phyloP scores from a whole-genome alignment of 306 rosid species.

The Trichosanthes cucumerina region DNA sequence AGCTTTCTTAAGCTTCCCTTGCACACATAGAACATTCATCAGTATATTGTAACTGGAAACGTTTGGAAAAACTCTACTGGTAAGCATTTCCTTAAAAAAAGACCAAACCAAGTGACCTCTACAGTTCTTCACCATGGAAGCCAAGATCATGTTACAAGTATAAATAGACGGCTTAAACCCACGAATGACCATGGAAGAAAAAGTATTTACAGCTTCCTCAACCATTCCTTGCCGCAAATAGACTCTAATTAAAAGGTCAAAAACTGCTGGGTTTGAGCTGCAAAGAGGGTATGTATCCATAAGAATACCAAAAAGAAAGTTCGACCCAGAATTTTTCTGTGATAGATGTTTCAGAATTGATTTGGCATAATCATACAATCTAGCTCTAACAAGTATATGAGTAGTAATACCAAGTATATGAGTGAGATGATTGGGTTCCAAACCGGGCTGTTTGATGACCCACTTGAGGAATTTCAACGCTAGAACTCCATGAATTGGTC shows the following conservation, averaged over 20 bases:
- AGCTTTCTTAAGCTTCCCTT: conserved; percentile 52
- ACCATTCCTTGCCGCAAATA: conserved; percentile 47
- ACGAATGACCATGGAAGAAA: conserved; percentile 44
- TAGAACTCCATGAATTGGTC: conserved; percentile 70
- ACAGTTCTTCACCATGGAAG: conserved; percentile 44
- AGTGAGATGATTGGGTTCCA: conserved; percentile 48
- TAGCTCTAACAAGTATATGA: conserved; percentile 66
- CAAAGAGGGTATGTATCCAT: conserved; percentile 67
- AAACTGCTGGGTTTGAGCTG: conserved; percentile 67
- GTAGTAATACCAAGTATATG: conserved; percentile 48
- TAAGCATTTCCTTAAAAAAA: conserved; percentile 58
- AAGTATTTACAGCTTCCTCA: conserved; percentile 45
- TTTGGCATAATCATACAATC: conserved; percentile 56
- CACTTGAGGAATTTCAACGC: conserved; percentile 65
- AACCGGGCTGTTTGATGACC: conserved; percentile 52
- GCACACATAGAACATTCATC: conserved; percentile 45
- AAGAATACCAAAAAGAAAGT: conserved; percentile 39
- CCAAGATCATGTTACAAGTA: conserved; percentile 71
- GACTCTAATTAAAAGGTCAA: conserved; percentile 59
- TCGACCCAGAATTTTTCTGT: conserved; percentile 32
- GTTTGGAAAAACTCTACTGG: conserved; percentile 36
- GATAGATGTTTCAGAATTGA: conserved; percentile 37
- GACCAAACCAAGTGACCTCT: conserved; percentile 40
- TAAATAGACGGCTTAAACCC: conserved; percentile 58
- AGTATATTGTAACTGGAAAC: conserved; percentile 57